These are phyloP conservation scores for Parathielavia appendiculata DNA, from an alignment of 495 filamentous ascomycete species.

Conservation along the genomic window DNA sequence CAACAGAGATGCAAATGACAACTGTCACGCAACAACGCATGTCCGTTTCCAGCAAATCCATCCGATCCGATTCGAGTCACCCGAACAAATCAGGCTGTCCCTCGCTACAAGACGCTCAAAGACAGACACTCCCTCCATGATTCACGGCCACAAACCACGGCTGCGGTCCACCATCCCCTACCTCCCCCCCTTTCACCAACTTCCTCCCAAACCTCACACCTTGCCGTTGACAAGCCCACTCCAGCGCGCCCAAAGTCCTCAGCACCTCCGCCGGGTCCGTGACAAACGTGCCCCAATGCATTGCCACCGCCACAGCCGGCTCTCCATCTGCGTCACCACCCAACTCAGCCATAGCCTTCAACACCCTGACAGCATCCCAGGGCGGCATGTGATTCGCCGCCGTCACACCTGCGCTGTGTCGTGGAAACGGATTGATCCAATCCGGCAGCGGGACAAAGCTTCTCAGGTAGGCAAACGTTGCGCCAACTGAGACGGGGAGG, in stretches of 20 bases:
- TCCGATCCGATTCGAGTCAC: no score
- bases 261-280: constrained; percentile 27
- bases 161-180: background rate
- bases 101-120: no score
- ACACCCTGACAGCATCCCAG: constrained; percentile 32
- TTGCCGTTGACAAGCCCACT: constrained; percentile 30
- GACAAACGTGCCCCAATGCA: constrained; percentile 37
- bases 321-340: background rate
- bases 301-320: constrained; percentile 26
- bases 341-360: constrained; percentile 24
- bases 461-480: constrained; percentile 29
- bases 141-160: constrained; percentile 20
- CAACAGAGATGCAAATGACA: no score
- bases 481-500: constrained; percentile 28
- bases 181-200: background rate
- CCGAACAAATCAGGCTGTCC: no score
- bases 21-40: no score
- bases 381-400: constrained; percentile 32
- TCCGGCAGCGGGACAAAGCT: constrained; percentile 28
- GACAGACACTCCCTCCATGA: constrained; percentile 21
- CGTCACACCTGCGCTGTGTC: constrained; percentile 22
- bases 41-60: no score
- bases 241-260: constrained; percentile 28
- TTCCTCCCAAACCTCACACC: constrained; percentile 25
- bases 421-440: constrained; percentile 27